Conservation (phyloP, 1,139 yeast species). For the Magnusiomyces fungicola region DNA sequence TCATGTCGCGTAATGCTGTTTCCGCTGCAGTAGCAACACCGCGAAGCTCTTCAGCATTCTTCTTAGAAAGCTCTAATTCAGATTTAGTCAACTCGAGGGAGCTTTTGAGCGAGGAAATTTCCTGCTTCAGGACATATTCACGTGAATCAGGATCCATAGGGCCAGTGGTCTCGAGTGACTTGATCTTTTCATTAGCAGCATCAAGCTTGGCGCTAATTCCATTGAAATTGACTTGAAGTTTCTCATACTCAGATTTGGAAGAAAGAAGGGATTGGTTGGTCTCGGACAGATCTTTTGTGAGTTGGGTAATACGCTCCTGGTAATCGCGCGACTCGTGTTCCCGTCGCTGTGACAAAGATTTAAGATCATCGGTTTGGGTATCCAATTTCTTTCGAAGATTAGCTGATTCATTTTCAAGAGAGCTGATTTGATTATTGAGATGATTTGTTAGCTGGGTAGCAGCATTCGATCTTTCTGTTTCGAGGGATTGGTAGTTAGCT, state of each 20-base stretch:
- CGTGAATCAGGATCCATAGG: constrained; percentile 12
- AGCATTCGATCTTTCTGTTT: constrained; percentile 54
- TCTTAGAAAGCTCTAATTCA: constrained; percentile 43
- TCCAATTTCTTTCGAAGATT: constrained; percentile 43
- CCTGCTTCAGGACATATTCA: constrained; percentile 22
- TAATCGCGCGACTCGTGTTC: constrained; percentile 41
- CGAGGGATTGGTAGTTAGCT: constrained; percentile 47
- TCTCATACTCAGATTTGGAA: constrained; percentile 36
- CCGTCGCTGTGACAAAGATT: constrained; percentile 20
- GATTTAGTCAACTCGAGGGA: constrained; percentile 39
- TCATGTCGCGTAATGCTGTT: constrained; percentile 39
- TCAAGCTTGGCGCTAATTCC: constrained; percentile 25
- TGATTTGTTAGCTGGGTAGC: constrained; percentile 46
- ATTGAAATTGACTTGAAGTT: constrained; percentile 15
- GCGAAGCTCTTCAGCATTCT: constrained; percentile 45
- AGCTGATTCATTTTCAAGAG: constrained; percentile 44
- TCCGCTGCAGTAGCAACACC: constrained; percentile 45
- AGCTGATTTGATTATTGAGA: constrained; percentile 43
- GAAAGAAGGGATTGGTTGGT: constrained; percentile 38
- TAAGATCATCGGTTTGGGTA: constrained; percentile 38
- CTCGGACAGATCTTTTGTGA: constrained; percentile 42
- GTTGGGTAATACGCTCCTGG: constrained; percentile 57
- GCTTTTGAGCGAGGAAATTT: constrained; percentile 32
- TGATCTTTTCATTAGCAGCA: constrained; percentile 12
- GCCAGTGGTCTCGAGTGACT: constrained; percentile 2